phyloP scores from a whole-genome alignment of 2,329 filamentous ascomycete genomes.

The Fusarium sp. region DNA sequence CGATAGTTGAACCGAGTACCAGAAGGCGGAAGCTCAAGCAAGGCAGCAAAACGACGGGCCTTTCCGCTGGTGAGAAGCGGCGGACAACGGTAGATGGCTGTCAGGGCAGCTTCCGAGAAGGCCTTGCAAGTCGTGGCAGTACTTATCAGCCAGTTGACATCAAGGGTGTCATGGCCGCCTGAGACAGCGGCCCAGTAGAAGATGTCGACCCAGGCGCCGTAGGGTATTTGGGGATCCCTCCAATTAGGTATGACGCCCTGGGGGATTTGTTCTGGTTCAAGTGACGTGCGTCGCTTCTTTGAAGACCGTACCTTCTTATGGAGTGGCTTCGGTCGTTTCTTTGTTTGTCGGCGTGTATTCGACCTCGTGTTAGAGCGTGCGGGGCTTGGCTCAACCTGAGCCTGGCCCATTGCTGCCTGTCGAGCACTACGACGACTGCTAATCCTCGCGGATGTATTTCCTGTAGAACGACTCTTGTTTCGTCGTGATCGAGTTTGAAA shows the following conservation, averaged over 20 bases:
- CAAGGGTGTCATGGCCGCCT: slow-evolving; percentile 52
- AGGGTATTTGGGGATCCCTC: slow-evolving; percentile 67
- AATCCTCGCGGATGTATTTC: neutral
- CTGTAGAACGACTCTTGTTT: neutral
- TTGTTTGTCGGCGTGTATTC: slow-evolving; percentile 7
- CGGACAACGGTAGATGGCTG: slow-evolving; percentile 76
- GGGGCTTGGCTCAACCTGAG: neutral
- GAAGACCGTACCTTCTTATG: slow-evolving; percentile 12
- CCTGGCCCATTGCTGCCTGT: slow-evolving; percentile 19
- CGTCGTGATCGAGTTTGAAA: slow-evolving; percentile 12
- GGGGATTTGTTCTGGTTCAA: slow-evolving; percentile 9
- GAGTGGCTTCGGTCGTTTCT: slow-evolving; percentile 26
- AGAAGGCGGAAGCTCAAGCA: slow-evolving; percentile 65
- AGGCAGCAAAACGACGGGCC: slow-evolving; percentile 56
- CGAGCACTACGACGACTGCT: slow-evolving; percentile 22
- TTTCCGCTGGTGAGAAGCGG: slow-evolving; percentile 64
- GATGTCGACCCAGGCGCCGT: slow-evolving; percentile 75
- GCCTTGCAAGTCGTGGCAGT: slow-evolving; percentile 70
- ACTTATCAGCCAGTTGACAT: slow-evolving; percentile 72
- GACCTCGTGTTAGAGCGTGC: neutral
- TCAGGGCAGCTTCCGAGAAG: slow-evolving; percentile 78
- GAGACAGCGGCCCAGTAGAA: slow-evolving; percentile 74
- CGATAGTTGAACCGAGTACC: slow-evolving; percentile 71
- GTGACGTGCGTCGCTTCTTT: slow-evolving; percentile 35
- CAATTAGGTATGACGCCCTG: slow-evolving; percentile 60